A percentile compares a stretch with the other conserved stretches of the same genome.
Conservation (phyloP, 306 rosid species). For the Trifolium dubium region DNA sequence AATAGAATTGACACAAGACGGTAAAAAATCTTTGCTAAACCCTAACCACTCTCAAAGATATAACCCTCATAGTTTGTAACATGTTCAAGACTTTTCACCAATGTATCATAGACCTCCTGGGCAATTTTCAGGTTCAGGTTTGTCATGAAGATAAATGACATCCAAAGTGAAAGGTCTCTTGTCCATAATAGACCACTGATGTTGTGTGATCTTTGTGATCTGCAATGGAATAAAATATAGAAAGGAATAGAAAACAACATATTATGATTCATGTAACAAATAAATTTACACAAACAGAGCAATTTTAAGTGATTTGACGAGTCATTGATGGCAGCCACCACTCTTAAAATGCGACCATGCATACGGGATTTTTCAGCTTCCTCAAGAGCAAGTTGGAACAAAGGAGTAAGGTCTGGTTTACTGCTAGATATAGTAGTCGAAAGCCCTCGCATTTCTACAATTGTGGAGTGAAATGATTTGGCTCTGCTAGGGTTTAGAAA, state of each 20-base stretch:
- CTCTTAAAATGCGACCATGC: constrained; percentile 76
- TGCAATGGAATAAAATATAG: constrained; percentile 87
- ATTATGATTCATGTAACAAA: constrained; percentile 37
- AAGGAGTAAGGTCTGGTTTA: constrained; percentile 80
- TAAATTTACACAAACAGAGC: constrained; percentile 12
- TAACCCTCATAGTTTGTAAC: constrained; percentile 91
- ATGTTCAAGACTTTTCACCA: constrained; percentile 84
- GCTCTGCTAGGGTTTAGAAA: too few relatives aligned
- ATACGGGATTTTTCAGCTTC: constrained; percentile 82
- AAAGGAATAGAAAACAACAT: constrained; percentile 36
- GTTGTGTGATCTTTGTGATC: constrained; percentile 71
- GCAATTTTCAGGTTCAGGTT: constrained; percentile 93
- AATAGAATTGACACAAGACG: constrained; percentile 67
- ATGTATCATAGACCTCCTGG: constrained; percentile 86
- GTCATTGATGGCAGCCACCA: constrained; percentile 44
- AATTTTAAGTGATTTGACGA: constrained; percentile 4
- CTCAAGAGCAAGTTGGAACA: constrained; percentile 74
- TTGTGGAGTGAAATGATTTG: too few relatives aligned
- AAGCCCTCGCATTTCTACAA: constrained; percentile 62
- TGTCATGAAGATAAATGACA: constrained; percentile 92
- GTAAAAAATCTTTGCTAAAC: constrained; percentile 66
- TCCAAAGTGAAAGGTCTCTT: constrained; percentile 82
- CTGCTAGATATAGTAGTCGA: constrained; percentile 58
- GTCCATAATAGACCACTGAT: constrained; percentile 79
- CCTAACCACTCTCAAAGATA: constrained; percentile 91